A percentile compares a stretch with the other conserved stretches of the same genome.
These are phyloP conservation scores for Avena atlantica DNA, from an alignment of 176 grass and related monocot genomes.

Conservation along the genomic window DNA sequence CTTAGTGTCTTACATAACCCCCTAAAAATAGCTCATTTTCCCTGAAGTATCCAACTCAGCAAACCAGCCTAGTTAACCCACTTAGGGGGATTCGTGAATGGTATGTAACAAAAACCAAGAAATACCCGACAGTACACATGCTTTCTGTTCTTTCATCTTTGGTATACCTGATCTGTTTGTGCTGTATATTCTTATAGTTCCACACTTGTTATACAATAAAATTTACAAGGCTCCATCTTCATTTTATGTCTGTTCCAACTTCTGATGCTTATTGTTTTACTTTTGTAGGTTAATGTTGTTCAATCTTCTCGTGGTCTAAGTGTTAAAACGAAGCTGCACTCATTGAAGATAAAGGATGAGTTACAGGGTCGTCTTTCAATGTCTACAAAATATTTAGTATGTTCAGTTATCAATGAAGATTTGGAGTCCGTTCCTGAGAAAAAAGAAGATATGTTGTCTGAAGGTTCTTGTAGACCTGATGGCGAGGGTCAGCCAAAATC, in stretches of 20 bases:
- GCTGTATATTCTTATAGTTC: constrained; percentile 3
- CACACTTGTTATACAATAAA: constrained; percentile 1
- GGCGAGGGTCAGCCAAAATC: constrained; percentile 44
- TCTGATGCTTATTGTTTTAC: constrained; percentile 26
- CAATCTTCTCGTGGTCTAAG: constrained; percentile 69
- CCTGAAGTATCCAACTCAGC: neutral
- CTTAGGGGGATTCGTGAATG: neutral
- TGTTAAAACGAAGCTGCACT: constrained; percentile 95
- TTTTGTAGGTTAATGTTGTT: constrained; percentile 78
- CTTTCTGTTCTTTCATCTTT: neutral
- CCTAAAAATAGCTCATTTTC: neutral
- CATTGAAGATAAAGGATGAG: constrained; percentile 89
- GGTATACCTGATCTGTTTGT: constrained; percentile 4
- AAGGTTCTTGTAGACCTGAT: constrained; percentile 52
- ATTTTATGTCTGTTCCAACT: constrained; percentile 20
- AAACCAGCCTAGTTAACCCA: neutral
- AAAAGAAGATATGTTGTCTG: constrained; percentile 64
- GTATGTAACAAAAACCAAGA: neutral
- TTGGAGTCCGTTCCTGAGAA: constrained; percentile 31
- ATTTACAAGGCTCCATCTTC: neutral
- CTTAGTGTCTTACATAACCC: neutral
- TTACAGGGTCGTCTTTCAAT: constrained; percentile 68
- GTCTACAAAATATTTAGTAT: constrained; percentile 72
- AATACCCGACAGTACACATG: neutral
- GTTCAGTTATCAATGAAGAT: constrained; percentile 84